A percentile compares a stretch with the other conserved stretches of the same genome.
Conservation (phyloP, 1,284 basidiomycete genomes). For the Malassezia japonica region DNA sequence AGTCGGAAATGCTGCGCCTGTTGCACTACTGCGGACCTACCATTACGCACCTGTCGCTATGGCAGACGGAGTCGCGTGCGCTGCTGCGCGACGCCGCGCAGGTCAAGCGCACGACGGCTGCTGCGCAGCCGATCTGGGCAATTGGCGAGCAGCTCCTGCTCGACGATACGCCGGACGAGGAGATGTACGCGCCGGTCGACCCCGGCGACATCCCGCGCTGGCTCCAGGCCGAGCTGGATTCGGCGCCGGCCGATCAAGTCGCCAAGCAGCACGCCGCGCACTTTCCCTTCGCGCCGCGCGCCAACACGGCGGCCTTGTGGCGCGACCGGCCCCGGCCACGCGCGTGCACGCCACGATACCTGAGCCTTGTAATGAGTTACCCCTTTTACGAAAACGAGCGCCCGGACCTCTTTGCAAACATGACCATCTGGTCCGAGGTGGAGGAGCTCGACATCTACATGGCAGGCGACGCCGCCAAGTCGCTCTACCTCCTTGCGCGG, state of each 20-base stretch:
- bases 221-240: constrained; percentile 33
- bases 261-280: constrained; percentile 34
- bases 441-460: constrained; percentile 40
- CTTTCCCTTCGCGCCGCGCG: constrained; percentile 16
- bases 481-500: constrained; percentile 26
- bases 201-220: constrained; percentile 38
- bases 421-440: constrained; percentile 36
- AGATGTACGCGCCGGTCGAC: background rate
- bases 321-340: constrained; percentile 4
- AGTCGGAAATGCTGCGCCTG: constrained; percentile 36
- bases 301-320: constrained; percentile 6
- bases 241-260: constrained; percentile 24
- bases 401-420: constrained; percentile 29
- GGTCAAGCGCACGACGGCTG: constrained; percentile 17
- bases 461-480: constrained; percentile 26
- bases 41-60: constrained; percentile 35
- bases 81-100: constrained; percentile 41
- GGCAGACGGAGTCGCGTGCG: constrained; percentile 39
- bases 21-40: constrained; percentile 37
- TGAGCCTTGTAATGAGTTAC: constrained; percentile 36
- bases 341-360: constrained; percentile 26
- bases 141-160: constrained; percentile 23
- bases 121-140: constrained; percentile 24
- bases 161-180: constrained; percentile 14
- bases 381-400: constrained; percentile 41